These are phyloP conservation scores for Podila minutissima DNA, from an alignment of 192 early-diverging fungal species.

Conservation along the genomic window DNA sequence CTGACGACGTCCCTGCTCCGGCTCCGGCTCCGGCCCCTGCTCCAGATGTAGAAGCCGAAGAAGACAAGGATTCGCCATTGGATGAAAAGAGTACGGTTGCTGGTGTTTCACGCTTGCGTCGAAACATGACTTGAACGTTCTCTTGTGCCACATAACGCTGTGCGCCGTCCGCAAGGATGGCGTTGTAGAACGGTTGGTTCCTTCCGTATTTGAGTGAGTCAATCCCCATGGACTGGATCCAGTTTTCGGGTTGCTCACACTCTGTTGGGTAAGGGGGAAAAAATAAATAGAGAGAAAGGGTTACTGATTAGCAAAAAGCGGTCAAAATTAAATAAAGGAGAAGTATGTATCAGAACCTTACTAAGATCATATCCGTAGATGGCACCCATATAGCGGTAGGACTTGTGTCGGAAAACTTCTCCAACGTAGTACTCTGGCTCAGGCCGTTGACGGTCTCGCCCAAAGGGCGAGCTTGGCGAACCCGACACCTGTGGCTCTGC, in stretches of 20 bases:
- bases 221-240: constrained; percentile 40
- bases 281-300: not conserved
- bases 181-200: constrained; percentile 52
- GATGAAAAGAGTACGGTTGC: too few relatives aligned
- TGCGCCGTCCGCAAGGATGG: constrained; percentile 24
- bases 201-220: constrained; percentile 24
- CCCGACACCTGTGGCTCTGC: not conserved
- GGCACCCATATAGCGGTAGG: constrained; percentile 38
- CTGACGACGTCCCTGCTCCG: not conserved
- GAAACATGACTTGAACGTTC: constrained; percentile 42
- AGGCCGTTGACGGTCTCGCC: constrained; percentile 7
- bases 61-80: not conserved
- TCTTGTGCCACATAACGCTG: constrained; percentile 48
- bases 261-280: constrained; percentile 13
- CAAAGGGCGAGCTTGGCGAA: not conserved
- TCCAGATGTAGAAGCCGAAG: not conserved
- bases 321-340: not conserved
- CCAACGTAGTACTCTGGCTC: constrained; percentile 50
- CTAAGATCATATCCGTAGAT: constrained; percentile 54
- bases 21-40: not conserved
- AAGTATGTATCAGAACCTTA: constrained; percentile 5
- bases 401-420: constrained; percentile 45
- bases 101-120: constrained; percentile 9
- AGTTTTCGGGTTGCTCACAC: constrained; percentile 35
- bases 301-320: not conserved